phyloP scores from a whole-genome alignment of 768 basidiomycete genomes.

The Kondoa subrosea region DNA sequence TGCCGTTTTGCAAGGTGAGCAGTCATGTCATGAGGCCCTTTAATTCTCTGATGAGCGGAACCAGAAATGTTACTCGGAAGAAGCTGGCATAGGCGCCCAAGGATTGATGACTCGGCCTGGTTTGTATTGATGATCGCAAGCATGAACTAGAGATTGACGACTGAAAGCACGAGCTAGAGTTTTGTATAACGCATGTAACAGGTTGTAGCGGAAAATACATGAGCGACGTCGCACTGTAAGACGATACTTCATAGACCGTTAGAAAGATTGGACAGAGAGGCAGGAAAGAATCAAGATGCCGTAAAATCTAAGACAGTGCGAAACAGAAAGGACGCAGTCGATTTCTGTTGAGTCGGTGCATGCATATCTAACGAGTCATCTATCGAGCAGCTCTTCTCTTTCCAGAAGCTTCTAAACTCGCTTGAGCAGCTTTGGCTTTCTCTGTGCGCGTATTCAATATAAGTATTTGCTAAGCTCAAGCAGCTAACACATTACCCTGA shows the following conservation, averaged over 20 bases:
- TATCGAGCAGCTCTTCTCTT: neutral
- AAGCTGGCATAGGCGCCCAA: conserved; percentile 15
- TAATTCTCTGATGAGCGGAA: too few relatives aligned
- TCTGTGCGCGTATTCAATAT: too few relatives aligned
- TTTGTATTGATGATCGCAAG: neutral
- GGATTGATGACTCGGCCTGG: conserved; percentile 18
- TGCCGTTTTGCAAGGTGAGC: conserved; percentile 7
- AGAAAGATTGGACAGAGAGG: neutral
- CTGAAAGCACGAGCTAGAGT: too few relatives aligned
- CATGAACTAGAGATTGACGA: too few relatives aligned
- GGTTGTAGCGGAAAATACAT: too few relatives aligned
- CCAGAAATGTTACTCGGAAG: conserved; percentile 21
- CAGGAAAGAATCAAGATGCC: neutral
- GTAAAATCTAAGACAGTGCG: neutral
- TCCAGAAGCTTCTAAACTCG: neutral
- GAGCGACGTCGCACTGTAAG: too few relatives aligned
- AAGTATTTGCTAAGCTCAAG: too few relatives aligned
- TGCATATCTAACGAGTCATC: neutral
- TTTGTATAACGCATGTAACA: too few relatives aligned
- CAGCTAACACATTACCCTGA: neutral
- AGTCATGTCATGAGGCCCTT: too few relatives aligned
- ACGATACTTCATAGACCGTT: neutral
- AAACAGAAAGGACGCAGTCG: neutral
- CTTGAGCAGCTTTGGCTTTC: conserved; percentile 1
- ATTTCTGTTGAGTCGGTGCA: neutral